Conservation (phyloP, 495 filamentous ascomycete species). For the Peziza echinospora region DNA sequence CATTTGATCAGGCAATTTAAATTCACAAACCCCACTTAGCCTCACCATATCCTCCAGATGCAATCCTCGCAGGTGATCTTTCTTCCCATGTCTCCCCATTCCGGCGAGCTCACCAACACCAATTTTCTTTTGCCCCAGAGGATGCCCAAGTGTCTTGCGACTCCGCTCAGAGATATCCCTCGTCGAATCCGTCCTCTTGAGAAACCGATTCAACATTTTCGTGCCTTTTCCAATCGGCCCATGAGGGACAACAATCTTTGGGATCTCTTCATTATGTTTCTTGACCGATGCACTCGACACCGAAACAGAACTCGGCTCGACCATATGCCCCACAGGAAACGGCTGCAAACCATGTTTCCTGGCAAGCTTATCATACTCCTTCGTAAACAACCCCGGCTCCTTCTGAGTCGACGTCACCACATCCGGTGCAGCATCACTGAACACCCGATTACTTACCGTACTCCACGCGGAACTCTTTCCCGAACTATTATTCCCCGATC, state of each 20-base stretch:
- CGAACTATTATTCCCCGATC: slow-evolving; percentile 6
- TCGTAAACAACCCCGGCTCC: slow-evolving; percentile 4
- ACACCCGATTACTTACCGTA: slow-evolving; percentile 17
- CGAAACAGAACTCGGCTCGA: slow-evolving; percentile 10
- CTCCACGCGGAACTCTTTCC: slow-evolving; percentile 20
- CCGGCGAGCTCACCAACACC: slow-evolving; percentile 33
- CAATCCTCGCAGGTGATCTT: slow-evolving; percentile 37
- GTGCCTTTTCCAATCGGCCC: slow-evolving; percentile 7
- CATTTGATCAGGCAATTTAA: slow-evolving; percentile 45
- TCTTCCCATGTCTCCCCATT: slow-evolving; percentile 24
- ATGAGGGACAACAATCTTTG: slow-evolving; percentile 11
- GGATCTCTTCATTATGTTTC: slow-evolving; percentile 1
- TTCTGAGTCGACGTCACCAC: neutral
- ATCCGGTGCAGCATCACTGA: slow-evolving; percentile 10
- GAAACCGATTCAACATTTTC: slow-evolving; percentile 16
- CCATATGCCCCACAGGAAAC: slow-evolving; percentile 11
- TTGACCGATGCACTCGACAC: slow-evolving; percentile 13
- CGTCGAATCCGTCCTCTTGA: slow-evolving; percentile 13
- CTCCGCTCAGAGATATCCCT: slow-evolving; percentile 14
- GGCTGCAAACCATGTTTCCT: slow-evolving; percentile 19
- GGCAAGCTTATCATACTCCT: slow-evolving; percentile 16
- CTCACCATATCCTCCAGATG: slow-evolving; percentile 42
- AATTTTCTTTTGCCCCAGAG: slow-evolving; percentile 8
- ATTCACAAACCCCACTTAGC: slow-evolving; percentile 47
- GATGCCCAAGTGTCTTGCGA: slow-evolving; percentile 15